Percentiles rank a stretch among this genome's conserved stretches.
phyloP scores from a whole-genome alignment of 768 basidiomycete species.

The Xerocomus brunneocitrinus region DNA sequence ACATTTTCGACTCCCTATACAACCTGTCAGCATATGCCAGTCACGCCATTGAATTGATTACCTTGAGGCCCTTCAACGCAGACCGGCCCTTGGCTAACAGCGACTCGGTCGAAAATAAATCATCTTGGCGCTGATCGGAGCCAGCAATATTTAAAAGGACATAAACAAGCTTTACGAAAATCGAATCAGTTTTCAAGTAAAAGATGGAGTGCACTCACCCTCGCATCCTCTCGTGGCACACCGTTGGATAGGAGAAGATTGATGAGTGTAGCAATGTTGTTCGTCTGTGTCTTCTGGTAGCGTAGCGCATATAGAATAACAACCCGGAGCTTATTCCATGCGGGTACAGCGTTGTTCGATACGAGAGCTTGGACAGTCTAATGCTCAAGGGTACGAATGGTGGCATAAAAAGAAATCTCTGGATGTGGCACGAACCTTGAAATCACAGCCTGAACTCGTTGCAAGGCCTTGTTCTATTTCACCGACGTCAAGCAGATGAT shows the following conservation, averaged over 20 bases:
- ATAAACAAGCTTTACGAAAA: slow-evolving; percentile 71
- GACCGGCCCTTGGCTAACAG: slow-evolving; percentile 91
- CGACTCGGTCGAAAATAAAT: slow-evolving; percentile 93
- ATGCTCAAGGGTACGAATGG: not conserved
- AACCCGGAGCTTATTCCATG: slow-evolving; percentile 82
- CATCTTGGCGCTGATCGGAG: slow-evolving; percentile 94
- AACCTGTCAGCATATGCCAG: slow-evolving; percentile 5
- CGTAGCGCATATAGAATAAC: slow-evolving; percentile 91
- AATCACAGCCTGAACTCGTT: slow-evolving; percentile 85
- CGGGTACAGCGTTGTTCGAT: slow-evolving; percentile 58
- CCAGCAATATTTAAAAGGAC: slow-evolving; percentile 90
- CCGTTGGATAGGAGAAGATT: slow-evolving; percentile 73
- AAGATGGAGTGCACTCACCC: slow-evolving; percentile 34
- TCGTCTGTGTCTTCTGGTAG: slow-evolving; percentile 86
- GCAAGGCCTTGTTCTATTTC: slow-evolving; percentile 97
- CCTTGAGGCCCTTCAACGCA: slow-evolving; percentile 93
- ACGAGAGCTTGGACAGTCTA: slow-evolving; percentile 84
- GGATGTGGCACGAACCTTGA: slow-evolving; percentile 51
- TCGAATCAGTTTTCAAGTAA: slow-evolving; percentile 9
- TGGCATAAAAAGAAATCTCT: not conserved
- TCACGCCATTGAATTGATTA: slow-evolving; percentile 26
- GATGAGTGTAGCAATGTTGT: slow-evolving; percentile 76
- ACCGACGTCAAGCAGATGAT: slow-evolving; percentile 83
- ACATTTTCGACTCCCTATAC: slow-evolving; percentile 95
- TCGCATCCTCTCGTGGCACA: slow-evolving; percentile 70